A percentile compares a stretch with the other conserved stretches of the same genome.
Evolutionary conservation across 1,139 yeast genomes (phyloP).

Genomic region (Arxiozyma slooffiae): DNA sequence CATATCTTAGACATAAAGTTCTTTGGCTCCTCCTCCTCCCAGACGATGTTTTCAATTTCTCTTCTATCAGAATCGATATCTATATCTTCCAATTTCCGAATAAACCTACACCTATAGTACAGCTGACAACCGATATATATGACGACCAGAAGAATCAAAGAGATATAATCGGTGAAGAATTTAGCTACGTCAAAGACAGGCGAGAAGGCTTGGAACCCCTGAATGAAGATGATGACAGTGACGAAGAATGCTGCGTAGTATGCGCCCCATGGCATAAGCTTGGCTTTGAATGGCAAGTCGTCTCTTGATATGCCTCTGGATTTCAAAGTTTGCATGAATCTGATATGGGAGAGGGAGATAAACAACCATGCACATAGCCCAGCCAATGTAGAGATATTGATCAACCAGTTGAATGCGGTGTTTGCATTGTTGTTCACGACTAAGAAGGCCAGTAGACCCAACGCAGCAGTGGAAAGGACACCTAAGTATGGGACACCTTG

Average conservation of each 20-base stretch:
- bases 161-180: constrained; percentile 56
- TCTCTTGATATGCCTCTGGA: constrained; percentile 52
- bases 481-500: constrained; percentile 60
- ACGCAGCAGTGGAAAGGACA: constrained; percentile 46
- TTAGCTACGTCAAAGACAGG: constrained; percentile 38
- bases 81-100: constrained; percentile 43
- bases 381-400: constrained; percentile 70
- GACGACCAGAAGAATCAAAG: constrained; percentile 43
- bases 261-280: constrained; percentile 52
- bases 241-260: constrained; percentile 46
- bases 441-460: constrained; percentile 62
- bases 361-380: constrained; percentile 69
- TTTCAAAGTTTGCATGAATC: constrained; percentile 53
- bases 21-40: constrained; percentile 46
- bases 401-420: constrained; percentile 74
- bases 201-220: constrained; percentile 51
- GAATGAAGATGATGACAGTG: constrained; percentile 47
- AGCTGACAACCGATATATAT: constrained; percentile 45
- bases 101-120: constrained; percentile 36
- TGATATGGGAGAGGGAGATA: constrained; percentile 52
- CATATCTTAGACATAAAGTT: constrained; percentile 49
- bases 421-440: constrained; percentile 52
- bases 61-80: constrained; percentile 58
- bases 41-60: constrained; percentile 45
- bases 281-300: constrained; percentile 59